Evolutionary conservation across 108 stramenopile species (phyloP), one percentile per base, ranked within the genome.

Genomic region (Cylindrotheca closterium): DNA sequence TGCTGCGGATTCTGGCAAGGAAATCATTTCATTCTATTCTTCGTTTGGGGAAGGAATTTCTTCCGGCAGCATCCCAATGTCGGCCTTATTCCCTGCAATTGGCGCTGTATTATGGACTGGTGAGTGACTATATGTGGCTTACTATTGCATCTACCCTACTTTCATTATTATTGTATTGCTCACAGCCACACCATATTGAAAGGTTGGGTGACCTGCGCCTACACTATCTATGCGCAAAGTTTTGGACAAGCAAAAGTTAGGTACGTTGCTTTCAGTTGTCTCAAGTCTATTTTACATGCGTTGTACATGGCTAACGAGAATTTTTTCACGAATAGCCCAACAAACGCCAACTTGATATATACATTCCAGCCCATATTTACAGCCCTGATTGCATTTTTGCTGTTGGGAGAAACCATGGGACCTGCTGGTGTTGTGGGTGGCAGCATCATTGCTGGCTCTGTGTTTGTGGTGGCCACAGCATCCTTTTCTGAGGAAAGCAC

Each of bases 331-430:
- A 42, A 42, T 10, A 42, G 63, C 30, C 84, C 94, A 12, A 78
- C 87, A 15, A 79, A 90, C 78, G 89, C 91, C 0, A 94, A 91
- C 69, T 64, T 94, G 51, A 88, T 95, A 19, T 92, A 95, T 59
- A 87, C 94, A 8, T 75, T 90, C 10, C 94, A 95, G 57, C 94
- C 94, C 4, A 67, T 95, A 3, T 92, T 86, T 49, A 84, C 88
- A 2, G 87, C 89, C n/a, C 27, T 87, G 17, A 92, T 95, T 83
- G 91, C 91, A 2, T 91, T 63, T 19, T 30, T 77, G 17, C 53
- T 93, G 23, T 67, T 95, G 33, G 90, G 89, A 21, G 94, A 95
- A 58, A 79, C 68, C 7, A 63, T 92, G 60, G 86, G 84, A 33
- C 49, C 77, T 4, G 63, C 58, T 28, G 89, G 84, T 29, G 68